Conservation (phyloP, 176 grass and related monocot genomes). For the Themeda triandra region DNA sequence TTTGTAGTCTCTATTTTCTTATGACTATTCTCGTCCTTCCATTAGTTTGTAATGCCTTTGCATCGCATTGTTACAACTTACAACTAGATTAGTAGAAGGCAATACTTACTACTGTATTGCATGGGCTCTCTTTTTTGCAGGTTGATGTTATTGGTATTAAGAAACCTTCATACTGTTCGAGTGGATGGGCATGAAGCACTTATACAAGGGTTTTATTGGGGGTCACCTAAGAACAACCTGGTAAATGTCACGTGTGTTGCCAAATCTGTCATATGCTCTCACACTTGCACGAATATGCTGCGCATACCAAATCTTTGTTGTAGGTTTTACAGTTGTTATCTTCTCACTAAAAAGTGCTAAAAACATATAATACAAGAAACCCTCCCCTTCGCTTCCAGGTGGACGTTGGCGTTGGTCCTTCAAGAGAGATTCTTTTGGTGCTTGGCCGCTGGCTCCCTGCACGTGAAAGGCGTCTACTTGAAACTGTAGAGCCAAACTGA, state of each 20-base stretch:
- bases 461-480: slow-evolving; percentile 72
- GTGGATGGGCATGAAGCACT: too few relatives aligned
- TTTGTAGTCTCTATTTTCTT: too few relatives aligned
- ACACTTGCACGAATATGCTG: neutral
- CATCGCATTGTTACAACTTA: too few relatives aligned
- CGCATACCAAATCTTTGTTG: neutral
- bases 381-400: slow-evolving; percentile 36
- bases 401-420: slow-evolving; percentile 57
- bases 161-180: too few relatives aligned
- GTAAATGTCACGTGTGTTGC: slow-evolving; percentile 24
- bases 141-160: too few relatives aligned
- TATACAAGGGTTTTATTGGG: slow-evolving; percentile 63
- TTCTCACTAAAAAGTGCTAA: neutral
- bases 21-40: too few relatives aligned
- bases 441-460: slow-evolving; percentile 58
- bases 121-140: too few relatives aligned
- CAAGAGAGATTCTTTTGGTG: slow-evolving; percentile 80
- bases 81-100: too few relatives aligned
- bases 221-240: slow-evolving; percentile 72
- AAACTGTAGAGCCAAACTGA: slow-evolving; percentile 52
- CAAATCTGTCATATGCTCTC: neutral
- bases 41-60: too few relatives aligned
- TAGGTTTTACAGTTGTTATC: neutral
- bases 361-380: neutral
- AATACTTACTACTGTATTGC: too few relatives aligned